Base-by-base conservation (phyloP, 768 basidiomycete genomes). In the Podaxis sp. region DNA sequence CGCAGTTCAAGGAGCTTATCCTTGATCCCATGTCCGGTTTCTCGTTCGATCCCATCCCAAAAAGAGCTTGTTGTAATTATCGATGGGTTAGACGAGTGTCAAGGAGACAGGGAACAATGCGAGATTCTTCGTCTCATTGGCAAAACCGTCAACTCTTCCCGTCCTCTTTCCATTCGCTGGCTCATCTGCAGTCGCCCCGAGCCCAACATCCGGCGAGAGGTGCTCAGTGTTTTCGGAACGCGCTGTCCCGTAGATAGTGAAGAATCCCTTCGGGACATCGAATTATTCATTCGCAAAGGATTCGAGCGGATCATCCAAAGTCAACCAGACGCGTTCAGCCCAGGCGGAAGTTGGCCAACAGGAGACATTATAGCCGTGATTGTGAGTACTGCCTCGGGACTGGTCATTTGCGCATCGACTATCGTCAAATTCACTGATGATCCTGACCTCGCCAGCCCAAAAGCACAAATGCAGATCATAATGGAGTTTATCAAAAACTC, bases 101-200 rank as follows among this genome's bases (percentile, higher is more conserved):
- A 24, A 59, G 49, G 36, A 1, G 24, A 44, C 15, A 20, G 5
- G 7, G 48, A 33, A 17, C 48, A 49, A 50, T 49, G 20, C 15
- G 36, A 59, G n/a, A 50, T 59, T 10, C 7, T 59, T 50, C 48
- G 49, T n/a, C 49, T 59, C 7, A 59, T 59, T 48, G 37, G 49
- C 36, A 50, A 50, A 2, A 11, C 33, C 33, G 37, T 50, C 20
- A 56, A 56, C 17, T 59, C 46, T 37, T 33, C 48, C 20, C 48
- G 6, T 7, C n/a, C 33, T 49, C 36, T 20, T 4, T 36, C 48
- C 8, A 26, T 56, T 4, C 55, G 55, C 24, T 56, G 55, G 55
- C 26, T 56, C 11, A 56, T 56, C 48, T 59, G 58, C 33, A 59
- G 58, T 24, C 58, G 48, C 4, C 58, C 33, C 4, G 58, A 59